Base-by-base conservation (phyloP, 2,329 filamentous ascomycete genomes). In the Nigrospora osmanthi region DNA sequence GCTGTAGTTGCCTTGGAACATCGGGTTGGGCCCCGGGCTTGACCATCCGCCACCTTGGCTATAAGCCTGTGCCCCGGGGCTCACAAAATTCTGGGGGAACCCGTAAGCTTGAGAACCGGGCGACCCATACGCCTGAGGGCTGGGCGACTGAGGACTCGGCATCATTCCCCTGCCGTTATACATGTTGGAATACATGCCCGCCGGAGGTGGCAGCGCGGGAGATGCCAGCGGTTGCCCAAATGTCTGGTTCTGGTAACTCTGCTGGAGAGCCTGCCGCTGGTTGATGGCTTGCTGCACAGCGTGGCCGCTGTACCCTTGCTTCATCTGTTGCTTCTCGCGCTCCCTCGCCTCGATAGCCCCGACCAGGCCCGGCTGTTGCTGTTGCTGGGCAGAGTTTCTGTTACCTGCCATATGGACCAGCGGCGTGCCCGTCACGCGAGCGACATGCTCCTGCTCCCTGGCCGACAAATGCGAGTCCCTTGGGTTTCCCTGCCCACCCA, bases 381-480 rank as follows among this genome's bases (percentile, higher is more conserved):
- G 66, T 11, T 40, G 39, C 6, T 19, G 39, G 15, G 35, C 30
- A 6, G 30, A 28, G 48, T 73, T 75, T 50, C 70, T 69, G 42
- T 72, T 72, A 41, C 75, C 75, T 5, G 75, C 76, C 59, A 94
- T 70, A 47, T 78, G 81, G 54, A 94, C 77, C 41, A 95, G 70
- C 0, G 89, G 86, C 0, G 81, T 82, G 1, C 87, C 86, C 1
- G 89, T 95, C 54, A 88, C 73, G 34, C 86, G 80, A 11, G 89
- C 87, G n/a, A 95, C 77, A 53, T 94, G 85, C 64, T 94, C 88
- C 61, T 94, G 89, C 63, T 95, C 89, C 14, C 85, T 80, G 15
- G 89, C 89, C 16, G 87, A 89, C n/a, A 95, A 72, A 46, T 83
- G 78, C 0, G 76, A 72, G 19, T 78, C 68, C 47, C 78, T 73